These are phyloP conservation scores for Halophytophthora polymorphica DNA, from an alignment of 352 stramenopile genomes.

Conservation along the genomic window DNA sequence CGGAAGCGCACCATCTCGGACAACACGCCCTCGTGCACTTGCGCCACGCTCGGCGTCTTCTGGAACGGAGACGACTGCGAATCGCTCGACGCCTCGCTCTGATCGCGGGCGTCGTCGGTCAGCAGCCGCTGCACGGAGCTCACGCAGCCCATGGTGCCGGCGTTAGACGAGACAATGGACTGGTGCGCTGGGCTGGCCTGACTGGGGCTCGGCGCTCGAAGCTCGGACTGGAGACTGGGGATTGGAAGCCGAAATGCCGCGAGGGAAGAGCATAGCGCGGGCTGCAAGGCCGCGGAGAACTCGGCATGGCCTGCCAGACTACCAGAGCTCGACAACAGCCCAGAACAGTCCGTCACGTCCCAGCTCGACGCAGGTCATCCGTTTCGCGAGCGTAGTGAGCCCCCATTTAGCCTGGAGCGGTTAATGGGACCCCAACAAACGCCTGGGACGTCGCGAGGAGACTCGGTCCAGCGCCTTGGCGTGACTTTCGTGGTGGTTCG, in stretches of 20 bases:
- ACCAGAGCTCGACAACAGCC: not conserved
- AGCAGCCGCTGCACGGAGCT: conserved; percentile 28
- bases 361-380: too few relatives aligned
- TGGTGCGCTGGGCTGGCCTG: not conserved
- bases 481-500: too few relatives aligned
- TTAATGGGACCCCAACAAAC: not conserved
- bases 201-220: too few relatives aligned
- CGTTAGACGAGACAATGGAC: not conserved
- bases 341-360: too few relatives aligned
- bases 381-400: too few relatives aligned
- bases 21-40: conserved; percentile 41
- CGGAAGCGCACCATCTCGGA: conserved; percentile 45
- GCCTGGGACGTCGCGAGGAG: too few relatives aligned
- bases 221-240: too few relatives aligned
- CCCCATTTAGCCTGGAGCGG: not conserved
- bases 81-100: conserved; percentile 10
- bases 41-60: conserved; percentile 34
- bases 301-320: too few relatives aligned
- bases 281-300: too few relatives aligned
- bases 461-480: too few relatives aligned
- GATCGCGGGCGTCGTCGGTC: conserved; percentile 8
- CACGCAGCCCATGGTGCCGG: conserved; percentile 27
- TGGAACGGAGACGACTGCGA: conserved; percentile 13
- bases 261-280: too few relatives aligned
- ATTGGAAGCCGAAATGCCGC: too few relatives aligned